A percentile compares a stretch with the other conserved stretches of the same genome.
phyloP scores from a whole-genome alignment of 2,329 filamentous ascomycete species.

The Xylariales sp. region DNA sequence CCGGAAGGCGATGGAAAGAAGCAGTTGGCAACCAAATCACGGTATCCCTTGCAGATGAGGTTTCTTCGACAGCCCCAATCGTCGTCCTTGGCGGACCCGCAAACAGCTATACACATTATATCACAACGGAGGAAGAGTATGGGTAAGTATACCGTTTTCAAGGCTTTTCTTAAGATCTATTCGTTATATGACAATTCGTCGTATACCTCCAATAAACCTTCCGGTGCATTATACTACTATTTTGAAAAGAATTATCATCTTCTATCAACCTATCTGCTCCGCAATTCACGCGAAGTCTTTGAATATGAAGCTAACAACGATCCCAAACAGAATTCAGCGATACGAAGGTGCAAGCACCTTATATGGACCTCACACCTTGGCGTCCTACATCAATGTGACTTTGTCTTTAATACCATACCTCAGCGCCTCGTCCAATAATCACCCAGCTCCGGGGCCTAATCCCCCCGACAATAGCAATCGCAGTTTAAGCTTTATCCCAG shows the following conservation, averaged over 20 bases:
- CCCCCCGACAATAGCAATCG: slow-evolving; percentile 76
- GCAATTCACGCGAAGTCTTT: too few species aligned
- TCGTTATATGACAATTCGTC: too few species aligned
- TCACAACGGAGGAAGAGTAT: slow-evolving; percentile 77
- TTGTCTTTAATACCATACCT: slow-evolving; percentile 66
- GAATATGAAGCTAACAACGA: not conserved
- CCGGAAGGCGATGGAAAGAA: slow-evolving; percentile 78
- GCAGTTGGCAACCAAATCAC: slow-evolving; percentile 56
- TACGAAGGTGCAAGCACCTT: slow-evolving; percentile 90
- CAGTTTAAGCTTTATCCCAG: slow-evolving; percentile 73
- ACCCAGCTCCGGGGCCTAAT: slow-evolving; percentile 42
- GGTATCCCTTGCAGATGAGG: slow-evolving; percentile 36
- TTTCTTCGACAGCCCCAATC: slow-evolving; percentile 45
- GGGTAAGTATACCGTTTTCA: slow-evolving; percentile 24
- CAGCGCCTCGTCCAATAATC: slow-evolving; percentile 34
- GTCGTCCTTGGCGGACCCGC: slow-evolving; percentile 85
- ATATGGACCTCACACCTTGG: slow-evolving; percentile 79
- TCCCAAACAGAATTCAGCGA: slow-evolving; percentile 58
- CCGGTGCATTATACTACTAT: too few species aligned
- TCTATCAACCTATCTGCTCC: too few species aligned
- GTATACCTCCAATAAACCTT: too few species aligned
- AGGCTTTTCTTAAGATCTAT: too few species aligned
- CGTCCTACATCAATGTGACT: slow-evolving; percentile 80
- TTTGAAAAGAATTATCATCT: too few species aligned
- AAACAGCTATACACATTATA: slow-evolving; percentile 86